phyloP scores from a whole-genome alignment of 495 filamentous ascomycete genomes.

The Geoglossum glabrum region DNA sequence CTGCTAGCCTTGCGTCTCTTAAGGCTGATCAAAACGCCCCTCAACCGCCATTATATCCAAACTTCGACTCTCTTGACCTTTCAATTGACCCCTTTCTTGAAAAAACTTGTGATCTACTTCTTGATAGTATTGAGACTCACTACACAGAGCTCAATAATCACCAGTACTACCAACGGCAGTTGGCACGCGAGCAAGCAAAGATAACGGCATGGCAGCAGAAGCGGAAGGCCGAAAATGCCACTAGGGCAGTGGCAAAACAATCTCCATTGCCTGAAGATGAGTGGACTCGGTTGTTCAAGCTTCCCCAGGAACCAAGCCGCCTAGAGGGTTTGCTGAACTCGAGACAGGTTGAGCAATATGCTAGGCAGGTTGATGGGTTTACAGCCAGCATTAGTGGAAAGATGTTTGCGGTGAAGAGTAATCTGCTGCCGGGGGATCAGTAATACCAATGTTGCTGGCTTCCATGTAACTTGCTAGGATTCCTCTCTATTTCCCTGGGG shows the following conservation, averaged over 20 bases:
- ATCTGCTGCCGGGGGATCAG: conserved; percentile 21
- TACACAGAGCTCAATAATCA: conserved; percentile 98
- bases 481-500: conserved; percentile 5
- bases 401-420: conserved; percentile 92
- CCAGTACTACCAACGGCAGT: conserved; percentile 91
- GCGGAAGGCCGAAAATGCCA: conserved; percentile 83
- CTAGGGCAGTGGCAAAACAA: conserved; percentile 70
- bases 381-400: conserved; percentile 75
- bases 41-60: conserved; percentile 54
- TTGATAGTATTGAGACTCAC: conserved; percentile 92
- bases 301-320: conserved; percentile 80
- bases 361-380: conserved; percentile 93
- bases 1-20: conserved; percentile 56
- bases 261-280: conserved; percentile 81
- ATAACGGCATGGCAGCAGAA: conserved; percentile 90
- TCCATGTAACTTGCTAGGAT: background rate
- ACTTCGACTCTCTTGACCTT: conserved; percentile 70
- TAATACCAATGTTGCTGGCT: background rate
- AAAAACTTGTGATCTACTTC: conserved; percentile 87
- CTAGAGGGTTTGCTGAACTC: conserved; percentile 85
- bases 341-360: conserved; percentile 93
- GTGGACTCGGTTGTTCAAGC: conserved; percentile 94
- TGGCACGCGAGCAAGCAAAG: conserved; percentile 90
- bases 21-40: conserved; percentile 27
- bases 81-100: conserved; percentile 96